Evolutionary conservation across 2,329 filamentous ascomycete species (phyloP).

Genomic region (Phyllosticta paracitricarpa): DNA sequence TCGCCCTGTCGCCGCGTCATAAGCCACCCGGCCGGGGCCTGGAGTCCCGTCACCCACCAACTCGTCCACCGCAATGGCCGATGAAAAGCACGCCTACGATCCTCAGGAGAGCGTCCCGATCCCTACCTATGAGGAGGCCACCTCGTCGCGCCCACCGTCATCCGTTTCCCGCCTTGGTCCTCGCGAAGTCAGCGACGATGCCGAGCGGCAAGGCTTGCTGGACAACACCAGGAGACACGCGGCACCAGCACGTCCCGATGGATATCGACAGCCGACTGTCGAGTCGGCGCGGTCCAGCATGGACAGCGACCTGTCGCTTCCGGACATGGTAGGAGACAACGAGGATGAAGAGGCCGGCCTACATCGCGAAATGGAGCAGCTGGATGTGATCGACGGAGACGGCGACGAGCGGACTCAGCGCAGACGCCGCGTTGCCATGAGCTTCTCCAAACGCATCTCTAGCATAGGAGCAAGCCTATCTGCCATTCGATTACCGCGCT

Average conservation of each 20-base stretch:
- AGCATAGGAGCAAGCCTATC: constrained; percentile 49
- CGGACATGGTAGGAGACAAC: constrained; percentile 41
- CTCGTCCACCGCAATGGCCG: constrained; percentile 21
- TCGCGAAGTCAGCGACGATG: constrained; percentile 56
- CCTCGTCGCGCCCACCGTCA: constrained; percentile 47
- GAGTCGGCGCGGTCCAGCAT: constrained; percentile 62
- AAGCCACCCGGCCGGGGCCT: constrained; percentile 11
- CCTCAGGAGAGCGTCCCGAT: constrained; percentile 54
- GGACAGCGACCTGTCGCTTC: constrained; percentile 42
- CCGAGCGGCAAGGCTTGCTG: constrained; percentile 69
- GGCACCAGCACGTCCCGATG: constrained; percentile 25
- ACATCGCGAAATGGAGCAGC: constrained; percentile 75
- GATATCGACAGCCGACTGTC: constrained; percentile 61
- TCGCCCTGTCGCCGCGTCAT: constrained; percentile 6
- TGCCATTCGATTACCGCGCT: constrained; percentile 39
- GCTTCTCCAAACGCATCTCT: constrained; percentile 48
- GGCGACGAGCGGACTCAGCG: constrained; percentile 16
- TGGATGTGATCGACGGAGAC: constrained; percentile 30
- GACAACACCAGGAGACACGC: constrained; percentile 20
- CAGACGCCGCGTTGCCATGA: constrained; percentile 26
- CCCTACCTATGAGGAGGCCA: constrained; percentile 75
- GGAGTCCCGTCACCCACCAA: constrained; percentile 2
- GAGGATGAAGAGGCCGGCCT: constrained; percentile 46
- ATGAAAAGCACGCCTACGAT: constrained; percentile 32
- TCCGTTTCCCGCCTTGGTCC: constrained; percentile 35